Conservation (phyloP, 352 stramenopile genomes). For the Phytopythium aichiense region DNA sequence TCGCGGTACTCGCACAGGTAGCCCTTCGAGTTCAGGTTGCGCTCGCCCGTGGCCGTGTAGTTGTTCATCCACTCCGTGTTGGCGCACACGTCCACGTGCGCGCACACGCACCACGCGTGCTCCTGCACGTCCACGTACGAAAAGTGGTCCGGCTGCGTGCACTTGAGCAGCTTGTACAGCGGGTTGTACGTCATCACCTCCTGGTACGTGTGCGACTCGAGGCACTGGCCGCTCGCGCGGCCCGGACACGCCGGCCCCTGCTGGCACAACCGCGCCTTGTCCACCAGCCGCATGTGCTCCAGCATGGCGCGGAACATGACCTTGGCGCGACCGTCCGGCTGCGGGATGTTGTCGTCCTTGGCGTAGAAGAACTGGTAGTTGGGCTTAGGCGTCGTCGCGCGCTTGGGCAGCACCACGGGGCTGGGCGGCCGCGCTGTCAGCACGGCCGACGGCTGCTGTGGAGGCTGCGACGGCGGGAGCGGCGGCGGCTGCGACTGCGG, state of each 20-base stretch:
- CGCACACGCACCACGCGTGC: constrained; percentile 35
- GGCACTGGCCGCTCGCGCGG: constrained; percentile 12
- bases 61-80: constrained; percentile 39
- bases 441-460: not conserved
- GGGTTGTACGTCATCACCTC: constrained; percentile 56
- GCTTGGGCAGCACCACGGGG: constrained; percentile 15
- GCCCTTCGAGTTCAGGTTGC: constrained; percentile 16
- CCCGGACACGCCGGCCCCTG: constrained; percentile 18
- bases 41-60: constrained; percentile 5
- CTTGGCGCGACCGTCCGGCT: constrained; percentile 15
- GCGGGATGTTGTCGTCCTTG: constrained; percentile 21
- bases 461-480: not conserved
- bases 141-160: constrained; percentile 37
- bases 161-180: constrained; percentile 43
- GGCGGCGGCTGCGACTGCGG: not conserved
- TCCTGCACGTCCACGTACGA: constrained; percentile 35
- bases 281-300: constrained; percentile 40
- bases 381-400: constrained; percentile 13
- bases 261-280: constrained; percentile 41
- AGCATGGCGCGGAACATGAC: constrained; percentile 47
- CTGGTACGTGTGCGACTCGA: constrained; percentile 36
- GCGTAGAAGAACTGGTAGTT: constrained; percentile 29
- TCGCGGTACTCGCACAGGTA: constrained; percentile 24
- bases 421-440: not conserved
- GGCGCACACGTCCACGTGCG: constrained; percentile 40